phyloP scores from a whole-genome alignment of 179 eudicot genomes.

The Beta lomatogona region DNA sequence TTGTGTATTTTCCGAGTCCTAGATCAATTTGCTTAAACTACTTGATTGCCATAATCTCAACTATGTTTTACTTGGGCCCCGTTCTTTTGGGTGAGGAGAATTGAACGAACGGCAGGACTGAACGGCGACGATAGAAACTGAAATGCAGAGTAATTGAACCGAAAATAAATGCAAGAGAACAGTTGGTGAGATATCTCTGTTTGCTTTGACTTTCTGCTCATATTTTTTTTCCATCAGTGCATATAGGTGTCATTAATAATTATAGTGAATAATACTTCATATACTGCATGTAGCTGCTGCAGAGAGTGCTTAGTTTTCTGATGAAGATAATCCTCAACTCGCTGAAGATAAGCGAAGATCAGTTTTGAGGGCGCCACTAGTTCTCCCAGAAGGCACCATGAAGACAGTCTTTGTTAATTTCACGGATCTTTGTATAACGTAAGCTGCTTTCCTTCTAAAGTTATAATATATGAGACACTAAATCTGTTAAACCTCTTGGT shows the following conservation, averaged over 20 bases:
- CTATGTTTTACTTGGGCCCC: neutral
- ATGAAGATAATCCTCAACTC: conserved; percentile 40
- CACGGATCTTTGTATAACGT: conserved; percentile 50
- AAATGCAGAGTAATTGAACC: no score
- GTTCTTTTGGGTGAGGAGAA: no score
- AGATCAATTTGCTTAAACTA: neutral
- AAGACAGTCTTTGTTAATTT: conserved; percentile 47
- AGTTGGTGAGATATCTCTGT: neutral
- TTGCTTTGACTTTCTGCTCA: neutral
- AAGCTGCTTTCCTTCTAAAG: neutral
- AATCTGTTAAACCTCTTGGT: neutral
- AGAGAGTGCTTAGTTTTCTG: conserved; percentile 35
- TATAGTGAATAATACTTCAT: neutral
- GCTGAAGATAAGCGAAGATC: conserved; percentile 44
- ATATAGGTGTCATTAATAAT: neutral
- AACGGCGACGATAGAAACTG: no score
- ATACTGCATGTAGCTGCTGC: conserved; percentile 35
- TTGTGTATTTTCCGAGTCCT: neutral
- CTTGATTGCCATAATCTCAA: neutral
- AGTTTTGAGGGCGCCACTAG: conserved; percentile 50
- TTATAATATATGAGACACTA: neutral
- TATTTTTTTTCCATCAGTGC: neutral
- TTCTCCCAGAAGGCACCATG: conserved; percentile 46
- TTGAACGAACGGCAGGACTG: no score
- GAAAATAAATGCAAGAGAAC: no score